These are phyloP conservation scores for Chlorella ohadii DNA, from an alignment of 139 green algal species.

Conservation along the genomic window DNA sequence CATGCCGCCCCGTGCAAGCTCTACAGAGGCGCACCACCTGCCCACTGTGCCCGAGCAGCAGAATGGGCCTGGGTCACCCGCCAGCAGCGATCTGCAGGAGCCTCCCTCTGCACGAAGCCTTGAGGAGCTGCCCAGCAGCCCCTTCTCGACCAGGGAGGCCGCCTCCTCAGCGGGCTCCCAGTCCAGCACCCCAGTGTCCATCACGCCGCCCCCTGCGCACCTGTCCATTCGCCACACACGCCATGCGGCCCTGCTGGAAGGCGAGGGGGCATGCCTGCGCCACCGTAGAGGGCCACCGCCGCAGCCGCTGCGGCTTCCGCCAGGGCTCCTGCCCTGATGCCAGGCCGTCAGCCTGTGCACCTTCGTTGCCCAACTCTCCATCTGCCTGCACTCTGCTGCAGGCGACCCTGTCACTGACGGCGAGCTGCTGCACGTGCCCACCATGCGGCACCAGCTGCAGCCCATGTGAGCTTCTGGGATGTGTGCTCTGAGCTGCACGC, in stretches of 20 bases:
- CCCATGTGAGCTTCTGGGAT: constrained; percentile 18
- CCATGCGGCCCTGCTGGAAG: too few relatives aligned
- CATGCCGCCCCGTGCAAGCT: too few relatives aligned
- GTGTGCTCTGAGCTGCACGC: too few relatives aligned
- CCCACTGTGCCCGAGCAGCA: too few relatives aligned
- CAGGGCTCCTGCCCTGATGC: too few relatives aligned
- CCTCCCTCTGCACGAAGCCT: not conserved
- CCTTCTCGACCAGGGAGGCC: not conserved
- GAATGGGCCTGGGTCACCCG: too few relatives aligned
- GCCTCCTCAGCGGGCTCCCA: not conserved
- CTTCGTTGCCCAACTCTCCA: not conserved
- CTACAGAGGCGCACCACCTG: too few relatives aligned
- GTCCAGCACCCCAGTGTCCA: not conserved
- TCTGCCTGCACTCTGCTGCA: not conserved
- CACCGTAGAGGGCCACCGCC: not conserved
- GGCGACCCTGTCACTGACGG: not conserved
- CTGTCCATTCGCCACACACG: too few relatives aligned
- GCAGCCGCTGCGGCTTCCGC: not conserved
- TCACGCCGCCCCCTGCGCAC: too few relatives aligned
- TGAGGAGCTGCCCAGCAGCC: not conserved
- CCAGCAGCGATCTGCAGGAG: too few relatives aligned
- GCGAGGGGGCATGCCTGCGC: not conserved
- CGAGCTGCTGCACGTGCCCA: not conserved
- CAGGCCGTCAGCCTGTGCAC: too few relatives aligned
- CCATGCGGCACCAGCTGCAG: constrained; percentile 9